Percentiles rank a stretch among this genome's conserved stretches.
Conservation (phyloP, 2,329 filamentous ascomycete genomes). For the Cercospora beticola region DNA sequence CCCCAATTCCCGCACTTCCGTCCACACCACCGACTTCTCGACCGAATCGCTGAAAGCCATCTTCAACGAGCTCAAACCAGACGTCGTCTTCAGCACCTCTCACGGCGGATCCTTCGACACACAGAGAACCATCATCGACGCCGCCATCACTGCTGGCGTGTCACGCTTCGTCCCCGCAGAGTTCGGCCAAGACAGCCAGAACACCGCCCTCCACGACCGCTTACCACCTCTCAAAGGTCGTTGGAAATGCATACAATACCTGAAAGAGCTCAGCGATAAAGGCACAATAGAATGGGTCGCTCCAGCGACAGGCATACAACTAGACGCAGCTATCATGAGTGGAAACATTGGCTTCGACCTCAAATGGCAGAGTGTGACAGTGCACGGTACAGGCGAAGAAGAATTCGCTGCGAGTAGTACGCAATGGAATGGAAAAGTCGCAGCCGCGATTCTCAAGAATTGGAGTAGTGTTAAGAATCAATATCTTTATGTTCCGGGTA, state of each 20-base stretch:
- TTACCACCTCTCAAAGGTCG: slow-evolving; percentile 35
- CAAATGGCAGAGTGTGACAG: slow-evolving; percentile 42
- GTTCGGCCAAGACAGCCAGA: slow-evolving; percentile 35
- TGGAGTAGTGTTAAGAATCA: slow-evolving; percentile 40
- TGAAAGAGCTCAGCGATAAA: slow-evolving; percentile 22
- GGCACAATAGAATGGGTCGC: slow-evolving; percentile 38
- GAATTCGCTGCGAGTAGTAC: slow-evolving; percentile 40
- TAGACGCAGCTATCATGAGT: slow-evolving; percentile 37
- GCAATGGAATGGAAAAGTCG: slow-evolving; percentile 35
- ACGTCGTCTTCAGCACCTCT: slow-evolving; percentile 33
- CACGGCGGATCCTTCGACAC: slow-evolving; percentile 29
- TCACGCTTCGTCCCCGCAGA: slow-evolving; percentile 31
- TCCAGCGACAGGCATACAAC: slow-evolving; percentile 38
- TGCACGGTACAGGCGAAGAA: slow-evolving; percentile 40
- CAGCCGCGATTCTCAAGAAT: slow-evolving; percentile 31
- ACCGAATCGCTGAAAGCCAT: slow-evolving; percentile 33
- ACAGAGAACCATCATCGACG: slow-evolving; percentile 32
- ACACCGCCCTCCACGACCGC: slow-evolving; percentile 34
- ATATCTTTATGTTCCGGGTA: slow-evolving; percentile 40
- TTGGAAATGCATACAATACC: slow-evolving; percentile 36
- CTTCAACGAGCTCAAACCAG: slow-evolving; percentile 23
- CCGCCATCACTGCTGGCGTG: slow-evolving; percentile 22
- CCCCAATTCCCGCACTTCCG: not conserved
- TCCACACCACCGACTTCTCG: slow-evolving; percentile 36
- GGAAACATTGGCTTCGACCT: slow-evolving; percentile 42